Conservation (phyloP, 2,329 filamentous ascomycete genomes). For the Penicillium sp. region DNA sequence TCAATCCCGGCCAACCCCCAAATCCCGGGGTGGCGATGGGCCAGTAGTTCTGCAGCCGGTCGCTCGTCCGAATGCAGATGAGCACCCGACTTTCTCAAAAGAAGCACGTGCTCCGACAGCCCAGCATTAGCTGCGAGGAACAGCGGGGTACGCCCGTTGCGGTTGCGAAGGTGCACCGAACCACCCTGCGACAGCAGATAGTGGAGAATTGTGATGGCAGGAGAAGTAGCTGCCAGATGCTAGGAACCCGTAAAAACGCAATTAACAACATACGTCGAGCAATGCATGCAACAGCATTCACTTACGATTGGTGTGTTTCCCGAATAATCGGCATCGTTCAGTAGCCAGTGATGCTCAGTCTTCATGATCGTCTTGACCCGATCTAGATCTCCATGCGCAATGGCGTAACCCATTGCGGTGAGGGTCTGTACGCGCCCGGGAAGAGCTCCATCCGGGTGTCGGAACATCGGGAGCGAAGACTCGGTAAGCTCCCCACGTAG, state of each 20-base stretch:
- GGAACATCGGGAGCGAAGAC: conserved; percentile 65
- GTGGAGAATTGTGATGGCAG: conserved; percentile 51
- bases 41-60: conserved; percentile 48
- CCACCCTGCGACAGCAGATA: conserved; percentile 54
- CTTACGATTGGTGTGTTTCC: conserved; percentile 62
- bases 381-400: conserved; percentile 63
- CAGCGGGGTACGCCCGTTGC: conserved; percentile 53
- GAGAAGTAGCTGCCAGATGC: conserved; percentile 56
- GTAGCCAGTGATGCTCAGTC: conserved; percentile 60
- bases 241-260: neutral
- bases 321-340: conserved; percentile 73
- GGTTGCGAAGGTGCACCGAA: conserved; percentile 57
- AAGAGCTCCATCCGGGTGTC: conserved; percentile 61
- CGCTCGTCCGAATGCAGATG: conserved; percentile 57
- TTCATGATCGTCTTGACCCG: conserved; percentile 63
- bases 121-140: conserved; percentile 57
- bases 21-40: conserved; percentile 38
- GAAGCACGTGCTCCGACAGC: conserved; percentile 49
- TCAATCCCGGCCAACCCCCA: conserved; percentile 44
- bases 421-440: conserved; percentile 60
- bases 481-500: conserved; percentile 84
- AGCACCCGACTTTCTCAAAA: conserved; percentile 53
- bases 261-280: neutral
- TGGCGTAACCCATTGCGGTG: conserved; percentile 72
- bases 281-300: neutral